Evolutionary conservation across 2,329 filamentous ascomycete species (phyloP).

Genomic region (Aspergillus floridensis): DNA sequence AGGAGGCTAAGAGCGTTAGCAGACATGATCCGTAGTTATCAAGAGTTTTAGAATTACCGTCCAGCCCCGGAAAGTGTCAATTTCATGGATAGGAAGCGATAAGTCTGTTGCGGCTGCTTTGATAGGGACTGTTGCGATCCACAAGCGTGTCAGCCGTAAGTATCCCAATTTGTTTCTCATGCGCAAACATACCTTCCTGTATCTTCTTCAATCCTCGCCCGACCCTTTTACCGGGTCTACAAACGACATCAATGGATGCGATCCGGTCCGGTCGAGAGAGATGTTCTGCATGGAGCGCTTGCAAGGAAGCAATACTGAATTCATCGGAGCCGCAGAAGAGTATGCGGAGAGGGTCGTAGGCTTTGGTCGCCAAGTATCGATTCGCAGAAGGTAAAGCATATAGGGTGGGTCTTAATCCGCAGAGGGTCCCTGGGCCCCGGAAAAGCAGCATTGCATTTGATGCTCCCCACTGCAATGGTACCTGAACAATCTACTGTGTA

Average conservation of each 20-base stretch:
- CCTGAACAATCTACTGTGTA: neutral
- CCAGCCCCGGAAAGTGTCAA: slow-evolving; percentile 83
- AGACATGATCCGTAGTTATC: neutral
- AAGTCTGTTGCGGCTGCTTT: slow-evolving; percentile 63
- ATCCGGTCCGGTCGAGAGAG: slow-evolving; percentile 55
- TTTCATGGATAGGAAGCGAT: slow-evolving; percentile 66
- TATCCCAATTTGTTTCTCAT: neutral
- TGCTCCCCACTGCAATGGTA: slow-evolving; percentile 4
- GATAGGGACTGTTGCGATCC: slow-evolving; percentile 63
- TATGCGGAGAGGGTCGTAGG: slow-evolving; percentile 66
- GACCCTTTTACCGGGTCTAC: slow-evolving; percentile 71
- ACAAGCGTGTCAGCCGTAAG: slow-evolving; percentile 5
- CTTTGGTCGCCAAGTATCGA: slow-evolving; percentile 31
- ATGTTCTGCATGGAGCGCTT: slow-evolving; percentile 64
- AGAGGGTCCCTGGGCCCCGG: slow-evolving; percentile 21
- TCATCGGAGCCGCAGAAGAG: slow-evolving; percentile 93
- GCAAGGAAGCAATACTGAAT: slow-evolving; percentile 78
- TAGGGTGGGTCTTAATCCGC: slow-evolving; percentile 21
- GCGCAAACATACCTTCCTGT: slow-evolving; percentile 55
- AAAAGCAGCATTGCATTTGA: slow-evolving; percentile 26
- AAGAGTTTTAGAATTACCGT: slow-evolving; percentile 50
- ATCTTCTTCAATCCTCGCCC: slow-evolving; percentile 71
- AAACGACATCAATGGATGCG: slow-evolving; percentile 79
- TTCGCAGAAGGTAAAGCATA: slow-evolving; percentile 10
- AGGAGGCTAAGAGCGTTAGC: slow-evolving; percentile 52